These are phyloP conservation scores for Ogataea paraovalis DNA, from an alignment of 805 yeast species.

Conservation along the genomic window DNA sequence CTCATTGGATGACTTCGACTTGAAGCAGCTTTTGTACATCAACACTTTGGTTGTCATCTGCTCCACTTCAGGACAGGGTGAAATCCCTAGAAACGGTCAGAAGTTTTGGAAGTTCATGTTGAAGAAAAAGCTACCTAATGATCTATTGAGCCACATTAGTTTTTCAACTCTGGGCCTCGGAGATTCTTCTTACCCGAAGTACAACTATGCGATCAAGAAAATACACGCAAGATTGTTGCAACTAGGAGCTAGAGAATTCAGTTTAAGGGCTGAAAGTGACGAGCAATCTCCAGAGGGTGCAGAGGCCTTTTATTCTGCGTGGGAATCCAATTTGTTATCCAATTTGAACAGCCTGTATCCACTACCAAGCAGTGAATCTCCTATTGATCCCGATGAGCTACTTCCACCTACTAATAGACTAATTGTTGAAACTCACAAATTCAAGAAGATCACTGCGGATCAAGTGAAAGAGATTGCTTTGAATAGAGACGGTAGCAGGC, in stretches of 20 bases:
- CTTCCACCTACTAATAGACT: conserved; percentile 36
- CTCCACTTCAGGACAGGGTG: conserved; percentile 96
- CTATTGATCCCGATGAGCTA: conserved; percentile 33
- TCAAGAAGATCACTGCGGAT: conserved; percentile 29
- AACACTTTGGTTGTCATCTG: conserved; percentile 54
- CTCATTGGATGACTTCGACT: conserved; percentile 57
- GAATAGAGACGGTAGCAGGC: conserved; percentile 18
- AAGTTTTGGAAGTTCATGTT: conserved; percentile 74
- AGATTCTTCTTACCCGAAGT: conserved; percentile 86
- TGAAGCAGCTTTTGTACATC: conserved; percentile 49
- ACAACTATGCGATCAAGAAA: conserved; percentile 83
- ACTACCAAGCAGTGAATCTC: conserved; percentile 24
- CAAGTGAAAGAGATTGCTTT: conserved; percentile 28
- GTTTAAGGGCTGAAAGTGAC: conserved; percentile 82
- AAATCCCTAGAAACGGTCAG: conserved; percentile 71
- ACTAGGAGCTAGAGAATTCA: conserved; percentile 73
- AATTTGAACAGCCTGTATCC: conserved; percentile 35
- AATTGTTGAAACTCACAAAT: conserved; percentile 24
- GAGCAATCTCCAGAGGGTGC: conserved; percentile 74
- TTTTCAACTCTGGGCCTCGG: conserved; percentile 87
- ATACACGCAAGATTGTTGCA: conserved; percentile 74
- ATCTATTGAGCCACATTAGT: conserved; percentile 55
- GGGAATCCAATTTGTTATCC: conserved; percentile 52
- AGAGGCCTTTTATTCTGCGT: conserved; percentile 73
- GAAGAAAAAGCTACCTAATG: conserved; percentile 55